A percentile compares a stretch with the other conserved stretches of the same genome.
Conservation (phyloP, 495 filamentous ascomycete genomes). For the Penicillium herquei region DNA sequence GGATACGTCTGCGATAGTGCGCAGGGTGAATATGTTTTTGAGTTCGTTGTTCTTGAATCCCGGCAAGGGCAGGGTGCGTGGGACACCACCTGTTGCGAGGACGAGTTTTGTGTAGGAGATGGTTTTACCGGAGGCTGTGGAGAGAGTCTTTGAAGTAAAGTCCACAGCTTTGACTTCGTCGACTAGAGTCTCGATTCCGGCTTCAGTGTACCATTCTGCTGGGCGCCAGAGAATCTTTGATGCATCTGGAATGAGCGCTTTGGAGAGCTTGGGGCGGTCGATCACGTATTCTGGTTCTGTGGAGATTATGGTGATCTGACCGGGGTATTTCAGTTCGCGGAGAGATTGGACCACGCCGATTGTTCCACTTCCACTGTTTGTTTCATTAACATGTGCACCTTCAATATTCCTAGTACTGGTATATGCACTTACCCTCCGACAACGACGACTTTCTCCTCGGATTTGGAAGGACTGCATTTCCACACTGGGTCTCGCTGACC, state of each 20-base stretch:
- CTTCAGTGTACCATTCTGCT: slow-evolving; percentile 71
- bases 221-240: slow-evolving; percentile 74
- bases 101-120: slow-evolving; percentile 83
- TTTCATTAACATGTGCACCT: not conserved
- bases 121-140: slow-evolving; percentile 67
- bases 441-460: slow-evolving; percentile 71
- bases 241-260: slow-evolving; percentile 83
- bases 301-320: slow-evolving; percentile 80
- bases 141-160: slow-evolving; percentile 67
- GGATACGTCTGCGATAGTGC: slow-evolving; percentile 71
- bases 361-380: slow-evolving; percentile 66
- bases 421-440: slow-evolving; percentile 67
- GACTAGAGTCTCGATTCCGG: slow-evolving; percentile 67
- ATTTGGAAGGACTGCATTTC: slow-evolving; percentile 61
- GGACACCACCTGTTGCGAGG: slow-evolving; percentile 80
- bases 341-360: slow-evolving; percentile 78
- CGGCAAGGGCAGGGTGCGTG: slow-evolving; percentile 72
- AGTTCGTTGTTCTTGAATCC: slow-evolving; percentile 74
- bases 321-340: slow-evolving; percentile 76
- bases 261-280: slow-evolving; percentile 93
- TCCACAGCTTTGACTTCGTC: slow-evolving; percentile 78
- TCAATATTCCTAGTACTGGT: not conserved
- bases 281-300: slow-evolving; percentile 81
- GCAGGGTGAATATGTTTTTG: slow-evolving; percentile 79
- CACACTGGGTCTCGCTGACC: slow-evolving; percentile 69